Evolutionary conservation across 176 grass and related monocot species (phyloP).

Genomic region (Avena eriantha): DNA sequence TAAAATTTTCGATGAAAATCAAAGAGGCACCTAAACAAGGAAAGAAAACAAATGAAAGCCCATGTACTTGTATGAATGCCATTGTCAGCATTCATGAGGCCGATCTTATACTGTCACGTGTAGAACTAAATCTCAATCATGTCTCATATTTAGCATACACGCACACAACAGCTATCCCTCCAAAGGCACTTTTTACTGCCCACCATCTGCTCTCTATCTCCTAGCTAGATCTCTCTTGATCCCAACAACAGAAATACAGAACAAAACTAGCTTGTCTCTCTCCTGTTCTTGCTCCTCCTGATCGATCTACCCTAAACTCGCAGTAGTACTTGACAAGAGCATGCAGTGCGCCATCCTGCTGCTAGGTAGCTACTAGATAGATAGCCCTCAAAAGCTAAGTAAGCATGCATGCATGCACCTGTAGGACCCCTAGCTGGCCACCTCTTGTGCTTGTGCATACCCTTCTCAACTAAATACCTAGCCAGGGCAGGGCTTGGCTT

Average conservation of each 20-base stretch:
- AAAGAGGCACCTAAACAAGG: background rate
- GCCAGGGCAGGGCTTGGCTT: slow-evolving; percentile 62
- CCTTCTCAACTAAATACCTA: slow-evolving; percentile 77
- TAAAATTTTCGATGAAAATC: background rate
- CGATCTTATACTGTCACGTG: background rate
- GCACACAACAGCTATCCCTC: slow-evolving; percentile 8
- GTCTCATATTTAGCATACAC: slow-evolving; percentile 33
- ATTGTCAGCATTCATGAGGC: slow-evolving; percentile 1
- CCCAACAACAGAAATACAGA: slow-evolving; percentile 20
- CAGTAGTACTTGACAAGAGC: slow-evolving; percentile 56
- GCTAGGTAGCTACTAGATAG: background rate
- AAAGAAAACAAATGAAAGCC: background rate
- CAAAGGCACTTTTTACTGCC: slow-evolving; percentile 30
- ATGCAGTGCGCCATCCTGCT: slow-evolving; percentile 38
- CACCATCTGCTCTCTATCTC: background rate
- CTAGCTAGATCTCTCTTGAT: background rate
- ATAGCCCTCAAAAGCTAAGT: slow-evolving; percentile 48
- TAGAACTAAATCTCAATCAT: slow-evolving; percentile 19
- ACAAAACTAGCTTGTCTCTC: slow-evolving; percentile 17
- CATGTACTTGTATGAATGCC: background rate
- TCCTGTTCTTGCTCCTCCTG: background rate
- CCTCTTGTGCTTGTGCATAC: slow-evolving; percentile 59
- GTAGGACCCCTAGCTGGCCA: slow-evolving; percentile 36
- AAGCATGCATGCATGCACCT: slow-evolving; percentile 65
- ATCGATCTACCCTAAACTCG: slow-evolving; percentile 39